Conservation (phyloP, 2,329 filamentous ascomycete genomes). For the Penicillium sp. region DNA sequence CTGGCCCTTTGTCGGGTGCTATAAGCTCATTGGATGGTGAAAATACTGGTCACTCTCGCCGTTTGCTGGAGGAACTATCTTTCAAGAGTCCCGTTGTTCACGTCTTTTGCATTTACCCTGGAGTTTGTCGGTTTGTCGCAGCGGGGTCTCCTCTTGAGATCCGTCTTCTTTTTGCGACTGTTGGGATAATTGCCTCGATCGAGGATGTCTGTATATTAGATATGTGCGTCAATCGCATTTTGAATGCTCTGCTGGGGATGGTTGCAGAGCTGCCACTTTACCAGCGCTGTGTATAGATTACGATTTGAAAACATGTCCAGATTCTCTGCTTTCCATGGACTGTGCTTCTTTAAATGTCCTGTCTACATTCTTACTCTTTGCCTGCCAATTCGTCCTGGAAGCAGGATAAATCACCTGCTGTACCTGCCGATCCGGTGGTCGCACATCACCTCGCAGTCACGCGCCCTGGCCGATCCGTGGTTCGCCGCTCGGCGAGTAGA, state of each 20-base stretch:
- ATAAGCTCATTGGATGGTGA: conserved; percentile 31
- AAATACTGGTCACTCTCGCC: conserved; percentile 10
- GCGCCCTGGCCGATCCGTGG: conserved; percentile 10
- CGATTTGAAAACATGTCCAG: conserved; percentile 28
- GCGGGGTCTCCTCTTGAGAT: conserved; percentile 36
- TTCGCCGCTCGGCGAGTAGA: background rate
- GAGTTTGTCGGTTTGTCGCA: conserved; percentile 44
- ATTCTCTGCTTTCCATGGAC: conserved; percentile 8
- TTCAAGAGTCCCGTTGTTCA: conserved; percentile 20
- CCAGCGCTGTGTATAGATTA: conserved; percentile 32
- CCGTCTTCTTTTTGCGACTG: conserved; percentile 36
- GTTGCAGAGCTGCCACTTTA: conserved; percentile 19
- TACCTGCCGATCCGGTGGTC: background rate
- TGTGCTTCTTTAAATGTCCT: background rate
- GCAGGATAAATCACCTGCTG: background rate
- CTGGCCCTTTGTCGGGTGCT: conserved; percentile 72
- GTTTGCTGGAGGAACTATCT: conserved; percentile 15
- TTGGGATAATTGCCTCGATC: conserved; percentile 38
- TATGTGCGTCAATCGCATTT: conserved; percentile 35
- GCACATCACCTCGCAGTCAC: conserved; percentile 13
- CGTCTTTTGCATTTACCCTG: conserved; percentile 42
- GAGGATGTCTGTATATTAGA: conserved; percentile 43
- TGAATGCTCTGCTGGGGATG: conserved; percentile 21
- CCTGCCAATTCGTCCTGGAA: background rate
- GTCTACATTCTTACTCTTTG: background rate